Evolutionary conservation across 2,329 filamentous ascomycete genomes (phyloP), one percentile per base, ranked within the genome.

Genomic region (Chaetomium sp.): DNA sequence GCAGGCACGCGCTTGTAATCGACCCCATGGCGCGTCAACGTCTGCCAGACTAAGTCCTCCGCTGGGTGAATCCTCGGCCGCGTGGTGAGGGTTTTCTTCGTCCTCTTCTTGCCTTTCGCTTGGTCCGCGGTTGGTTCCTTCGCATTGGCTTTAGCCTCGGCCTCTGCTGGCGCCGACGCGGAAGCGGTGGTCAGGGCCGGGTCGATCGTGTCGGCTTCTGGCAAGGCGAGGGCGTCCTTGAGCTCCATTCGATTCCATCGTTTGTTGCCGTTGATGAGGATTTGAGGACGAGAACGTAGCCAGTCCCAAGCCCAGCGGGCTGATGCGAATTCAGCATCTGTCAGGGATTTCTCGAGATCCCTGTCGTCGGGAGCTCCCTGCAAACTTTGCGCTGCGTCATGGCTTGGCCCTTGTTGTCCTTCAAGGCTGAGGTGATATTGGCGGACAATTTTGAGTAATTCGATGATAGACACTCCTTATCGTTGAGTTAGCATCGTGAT

Each of bases 21-120:
- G 8, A 79, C 72, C 6, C 75, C 74, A 66, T 86, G 82, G 10
- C 81, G 81, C 27, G 81, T 77, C 48, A 86, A 70, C 3, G 76
- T 76, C 64, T 79, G 75, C 82, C 82, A 86, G 65, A 82, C 76
- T 4, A 77, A 76, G 48, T 79, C 75, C 59, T 82, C 76, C 0
- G 78, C 76, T 11, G 79, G 76, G 55, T 75, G 76, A 1, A 85
- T 64, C 12, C 69, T 65, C 2, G 70, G 70, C 5, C 64, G 59
- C 10, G 47, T 53, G 43, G 63, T 64, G 61, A 54, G 61, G 14
- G 5, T 59, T 60, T 57, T 63, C 42, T 60, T 65, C 5, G 42
- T 2, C 19, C 19, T 27, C 53, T 59, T 52, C 41, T 60, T 41
- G 27, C 45, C 45, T 54, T 59, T 53, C 49, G 44, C 12, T 47